phyloP scores from a whole-genome alignment of 106 monocot genomes.

The Acanthochlamys bracteata region DNA sequence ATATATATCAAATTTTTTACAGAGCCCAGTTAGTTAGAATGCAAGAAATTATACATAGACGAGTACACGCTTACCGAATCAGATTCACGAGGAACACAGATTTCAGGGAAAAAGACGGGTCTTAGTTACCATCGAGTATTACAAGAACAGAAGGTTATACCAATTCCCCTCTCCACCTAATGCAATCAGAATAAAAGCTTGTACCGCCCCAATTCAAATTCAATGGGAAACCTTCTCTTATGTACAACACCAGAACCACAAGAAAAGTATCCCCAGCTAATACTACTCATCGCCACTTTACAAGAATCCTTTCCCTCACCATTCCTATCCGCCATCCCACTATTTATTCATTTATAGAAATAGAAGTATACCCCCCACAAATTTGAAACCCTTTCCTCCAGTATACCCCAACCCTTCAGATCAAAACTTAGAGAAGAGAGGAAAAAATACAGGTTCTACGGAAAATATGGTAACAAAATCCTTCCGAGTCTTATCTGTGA shows the following conservation, averaged over 20 bases:
- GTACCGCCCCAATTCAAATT: neutral
- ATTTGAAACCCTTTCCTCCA: neutral
- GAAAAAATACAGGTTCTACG: neutral
- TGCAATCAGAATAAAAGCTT: neutral
- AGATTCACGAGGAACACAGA: too few relatives aligned
- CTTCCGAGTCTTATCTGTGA: neutral
- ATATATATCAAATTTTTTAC: too few relatives aligned
- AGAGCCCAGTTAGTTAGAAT: too few relatives aligned
- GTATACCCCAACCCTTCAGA: slow-evolving; percentile 1
- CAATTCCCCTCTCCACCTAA: neutral
- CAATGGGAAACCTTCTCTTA: slow-evolving; percentile 11
- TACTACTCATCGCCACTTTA: neutral
- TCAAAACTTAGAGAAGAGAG: neutral
- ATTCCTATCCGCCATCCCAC: slow-evolving; percentile 5
- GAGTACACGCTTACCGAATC: too few relatives aligned
- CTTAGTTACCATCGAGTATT: too few relatives aligned
- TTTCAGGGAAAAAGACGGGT: too few relatives aligned
- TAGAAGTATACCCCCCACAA: slow-evolving; percentile 5
- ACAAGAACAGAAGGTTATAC: neutral
- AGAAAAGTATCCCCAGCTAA: neutral
- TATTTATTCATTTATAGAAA: slow-evolving; percentile 16
- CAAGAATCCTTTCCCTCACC: neutral
- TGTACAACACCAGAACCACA: slow-evolving; percentile 12
- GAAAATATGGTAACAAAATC: neutral
- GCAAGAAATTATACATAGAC: too few relatives aligned